phyloP scores from a whole-genome alignment of 768 basidiomycete genomes.

The Pleurotus cornucopiae region DNA sequence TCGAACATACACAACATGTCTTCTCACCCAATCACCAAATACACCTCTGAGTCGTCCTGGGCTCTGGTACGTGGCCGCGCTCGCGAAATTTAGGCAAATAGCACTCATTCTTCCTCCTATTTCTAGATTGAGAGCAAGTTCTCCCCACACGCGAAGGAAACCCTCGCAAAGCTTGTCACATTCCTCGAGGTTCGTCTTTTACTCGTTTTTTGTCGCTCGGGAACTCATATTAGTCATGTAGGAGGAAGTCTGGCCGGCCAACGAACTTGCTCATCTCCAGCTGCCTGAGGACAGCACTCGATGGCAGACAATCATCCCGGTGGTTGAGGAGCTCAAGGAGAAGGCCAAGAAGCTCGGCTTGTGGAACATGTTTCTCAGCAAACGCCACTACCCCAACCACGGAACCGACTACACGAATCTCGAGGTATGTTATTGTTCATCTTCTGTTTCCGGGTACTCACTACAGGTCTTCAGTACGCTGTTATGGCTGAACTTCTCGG shows the following conservation, averaged over 20 bases:
- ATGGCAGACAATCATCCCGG: constrained; percentile 81
- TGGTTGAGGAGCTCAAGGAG: constrained; percentile 80
- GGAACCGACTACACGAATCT: constrained; percentile 91
- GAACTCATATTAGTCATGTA: constrained; percentile 22
- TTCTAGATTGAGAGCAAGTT: constrained; percentile 86
- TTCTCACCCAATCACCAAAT: constrained; percentile 66
- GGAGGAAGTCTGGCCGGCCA: constrained; percentile 87
- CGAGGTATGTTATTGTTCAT: constrained; percentile 52
- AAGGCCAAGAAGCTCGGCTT: constrained; percentile 87
- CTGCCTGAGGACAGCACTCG: constrained; percentile 70
- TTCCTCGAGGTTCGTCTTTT: constrained; percentile 69
- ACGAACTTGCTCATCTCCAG: constrained; percentile 74
- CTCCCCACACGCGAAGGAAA: constrained; percentile 85
- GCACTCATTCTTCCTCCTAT: too few species aligned
- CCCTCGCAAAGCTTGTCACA: constrained; percentile 72
- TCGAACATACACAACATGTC: constrained; percentile 36
- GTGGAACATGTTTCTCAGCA: constrained; percentile 97
- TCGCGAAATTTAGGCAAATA: neutral
- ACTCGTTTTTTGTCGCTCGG: neutral
- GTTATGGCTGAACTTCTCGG: constrained; percentile 97
- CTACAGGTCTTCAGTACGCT: constrained; percentile 59
- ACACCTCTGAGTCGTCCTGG: constrained; percentile 85
- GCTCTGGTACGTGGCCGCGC: constrained; percentile 55
- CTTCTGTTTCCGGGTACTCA: too few species aligned
- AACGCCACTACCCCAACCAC: constrained; percentile 84